These are phyloP conservation scores for Russula emetica DNA, from an alignment of 768 basidiomycete genomes.

Conservation along the genomic window DNA sequence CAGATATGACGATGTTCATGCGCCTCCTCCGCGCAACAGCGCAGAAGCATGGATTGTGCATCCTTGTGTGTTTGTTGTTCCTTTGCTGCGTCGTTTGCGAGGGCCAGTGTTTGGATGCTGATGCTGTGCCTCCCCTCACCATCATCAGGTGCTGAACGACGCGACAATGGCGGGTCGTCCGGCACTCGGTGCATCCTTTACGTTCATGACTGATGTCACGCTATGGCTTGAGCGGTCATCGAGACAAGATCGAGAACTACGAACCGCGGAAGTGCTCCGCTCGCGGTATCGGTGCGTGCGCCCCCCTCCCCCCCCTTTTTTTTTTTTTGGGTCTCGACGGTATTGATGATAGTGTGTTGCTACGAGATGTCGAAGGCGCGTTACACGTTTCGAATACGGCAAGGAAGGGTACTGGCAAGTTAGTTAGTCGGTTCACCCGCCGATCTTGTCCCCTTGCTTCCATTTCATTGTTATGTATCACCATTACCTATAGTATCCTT, in stretches of 20 bases:
- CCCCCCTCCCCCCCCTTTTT: background rate
- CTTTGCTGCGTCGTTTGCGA: no score
- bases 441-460: background rate
- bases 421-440: background rate
- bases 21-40: conserved; percentile 52
- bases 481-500: no score
- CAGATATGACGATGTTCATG: conserved; percentile 69
- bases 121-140: no score
- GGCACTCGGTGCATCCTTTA: conserved; percentile 71
- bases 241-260: conserved; percentile 25
- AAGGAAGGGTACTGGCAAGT: background rate
- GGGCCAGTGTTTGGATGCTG: background rate
- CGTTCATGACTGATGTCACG: conserved; percentile 66
- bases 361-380: background rate
- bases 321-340: no score
- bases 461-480: background rate
- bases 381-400: conserved; percentile 19
- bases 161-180: conserved; percentile 50
- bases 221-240: conserved; percentile 53
- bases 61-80: conserved; percentile 49
- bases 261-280: conserved; percentile 32
- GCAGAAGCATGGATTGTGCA: conserved; percentile 41
- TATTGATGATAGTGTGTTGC: conserved; percentile 5
- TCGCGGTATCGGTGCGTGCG: conserved; percentile 32
- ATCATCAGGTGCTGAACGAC: conserved; percentile 46